phyloP scores from a whole-genome alignment of 257 asterid species.

The Mitragyna speciosa region DNA sequence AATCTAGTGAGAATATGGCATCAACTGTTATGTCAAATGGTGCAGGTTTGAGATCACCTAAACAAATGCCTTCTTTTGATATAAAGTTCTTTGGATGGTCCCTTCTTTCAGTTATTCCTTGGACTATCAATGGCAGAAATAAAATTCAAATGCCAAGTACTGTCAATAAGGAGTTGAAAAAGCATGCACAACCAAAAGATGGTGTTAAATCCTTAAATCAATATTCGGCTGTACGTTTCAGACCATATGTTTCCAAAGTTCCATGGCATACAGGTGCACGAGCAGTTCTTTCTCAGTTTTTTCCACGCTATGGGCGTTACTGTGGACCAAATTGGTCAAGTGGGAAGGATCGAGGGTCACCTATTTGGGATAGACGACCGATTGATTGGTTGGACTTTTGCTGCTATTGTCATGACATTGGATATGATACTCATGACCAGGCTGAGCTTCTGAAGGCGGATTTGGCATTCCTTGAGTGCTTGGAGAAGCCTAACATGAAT shows the following conservation, averaged over 20 bases:
- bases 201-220: slow-evolving; percentile 33
- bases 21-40: slow-evolving; percentile 34
- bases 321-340: slow-evolving; percentile 99
- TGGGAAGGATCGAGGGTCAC: slow-evolving; percentile 83
- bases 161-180: slow-evolving; percentile 65
- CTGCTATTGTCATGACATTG: slow-evolving; percentile 96
- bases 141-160: slow-evolving; percentile 69
- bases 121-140: slow-evolving; percentile 53
- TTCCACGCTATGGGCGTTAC: slow-evolving; percentile 89
- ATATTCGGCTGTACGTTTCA: slow-evolving; percentile 60
- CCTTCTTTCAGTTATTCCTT: slow-evolving; percentile 48
- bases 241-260: slow-evolving; percentile 87
- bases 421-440: slow-evolving; percentile 79
- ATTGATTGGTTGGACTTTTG: slow-evolving; percentile 95
- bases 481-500: slow-evolving; percentile 75
- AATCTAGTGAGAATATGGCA: slow-evolving; percentile 48
- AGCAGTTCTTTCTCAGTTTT: slow-evolving; percentile 77
- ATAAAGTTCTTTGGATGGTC: slow-evolving; percentile 57
- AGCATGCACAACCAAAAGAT: slow-evolving; percentile 39
- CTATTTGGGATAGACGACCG: slow-evolving; percentile 87
- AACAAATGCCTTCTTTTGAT: slow-evolving; percentile 34
- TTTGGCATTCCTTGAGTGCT: slow-evolving; percentile 84
- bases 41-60: slow-evolving; percentile 37
- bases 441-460: slow-evolving; percentile 94
- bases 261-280: slow-evolving; percentile 96